Base-by-base conservation (phyloP, 305 asterid genomes). In the Fraxinus xanthoxyloides region DNA sequence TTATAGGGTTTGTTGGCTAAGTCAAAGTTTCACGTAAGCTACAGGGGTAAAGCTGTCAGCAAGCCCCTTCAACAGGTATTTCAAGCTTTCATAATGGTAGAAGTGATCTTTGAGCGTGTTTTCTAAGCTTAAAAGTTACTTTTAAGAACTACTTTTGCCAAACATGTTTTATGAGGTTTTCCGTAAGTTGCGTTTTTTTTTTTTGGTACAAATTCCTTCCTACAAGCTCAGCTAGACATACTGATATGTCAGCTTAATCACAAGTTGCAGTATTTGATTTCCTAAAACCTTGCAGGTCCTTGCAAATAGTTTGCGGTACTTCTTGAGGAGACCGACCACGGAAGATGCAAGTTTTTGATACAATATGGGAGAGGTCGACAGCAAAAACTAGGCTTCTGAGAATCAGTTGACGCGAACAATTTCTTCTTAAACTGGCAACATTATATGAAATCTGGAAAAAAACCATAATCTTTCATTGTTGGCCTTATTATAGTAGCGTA, bases 21-120 rank as follows among this genome's bases (percentile, higher is more conserved):
- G 92, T 94, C 99, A 0, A 95, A 92, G 72, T 95, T 95, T 85
- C 99, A 95, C 69, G 98, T 94, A 46, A 94, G 93, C 88, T 94
- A 95, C 93, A 93, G 79, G 81, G 97, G 96, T n/a, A 90, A 94
- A 90, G 92, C 99, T 81, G 72, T 92, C 88, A 91, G 86, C 87
- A 95, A 92, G 91, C 94, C 98, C 65, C 98, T 95, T 87, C 97
- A 94, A 82, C 94, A 87, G 99, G 99, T 93, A 89, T 40, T 32
- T 76, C 31, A 15, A 63, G 15, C 31, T 61, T 63, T 63, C 72
- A 24, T 23, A 7, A 63, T 63, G 8, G 31, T 21, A 63, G 32
- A 61, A 21, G 34, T 67, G 73, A 21, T 67, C n/a, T 67, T 67
- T 67, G 74, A 13, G n/a, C 32, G 2, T 46, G 56, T 67, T 28